Evolutionary conservation across 2,329 filamentous ascomycete genomes (phyloP), one percentile per base, ranked within the genome.

Genomic region (Aspergillus cejpii): DNA sequence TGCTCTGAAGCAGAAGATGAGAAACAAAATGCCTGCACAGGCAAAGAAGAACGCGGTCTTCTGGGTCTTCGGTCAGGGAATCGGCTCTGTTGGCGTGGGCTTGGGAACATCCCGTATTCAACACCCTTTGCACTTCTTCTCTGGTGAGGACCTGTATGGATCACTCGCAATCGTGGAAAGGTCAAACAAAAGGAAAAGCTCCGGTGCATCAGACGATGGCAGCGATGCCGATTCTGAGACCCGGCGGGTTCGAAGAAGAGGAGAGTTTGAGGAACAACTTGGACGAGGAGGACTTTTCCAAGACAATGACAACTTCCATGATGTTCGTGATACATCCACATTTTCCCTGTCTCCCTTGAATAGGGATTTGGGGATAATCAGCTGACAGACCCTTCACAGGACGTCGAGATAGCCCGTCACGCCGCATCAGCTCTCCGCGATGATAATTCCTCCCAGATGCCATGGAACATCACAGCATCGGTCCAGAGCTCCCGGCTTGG

Each of bases 321-420:
- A 60, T 51, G 68, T 65, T 49, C 29, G 49, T 46, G 33, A 12
- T 39, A 34, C 2, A 11, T 2, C 40, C 21, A n/a, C n/a, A 24
- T 39, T 12, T 37, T 41, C 11, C 40, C 14, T 34, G 19, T 27
- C 15, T 15, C 19, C 7, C 5, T 6, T 17, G 11, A 23, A n/a
- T n/a, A n/a, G 2, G 3, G 14, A 1, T 2, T 8, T 12, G 14
- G 3, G 10, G 17, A 2, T 6, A 12, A n/a, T 10, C 3, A 12
- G 14, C 39, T 54, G 45, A 51, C 12, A 10, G 26, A n/a, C 10
- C 1, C 5, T 5, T 3, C 36, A 8, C 50, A 72, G 51, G 77
- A 77, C 6, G 63, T 84, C 15, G 88, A 94, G 62, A 65, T 87
- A 19, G 85, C 83, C 15, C 80, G 87, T 65, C 79, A 86, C 33